phyloP scores from a whole-genome alignment of 106 monocot genomes.

The Chionographis japonica region DNA sequence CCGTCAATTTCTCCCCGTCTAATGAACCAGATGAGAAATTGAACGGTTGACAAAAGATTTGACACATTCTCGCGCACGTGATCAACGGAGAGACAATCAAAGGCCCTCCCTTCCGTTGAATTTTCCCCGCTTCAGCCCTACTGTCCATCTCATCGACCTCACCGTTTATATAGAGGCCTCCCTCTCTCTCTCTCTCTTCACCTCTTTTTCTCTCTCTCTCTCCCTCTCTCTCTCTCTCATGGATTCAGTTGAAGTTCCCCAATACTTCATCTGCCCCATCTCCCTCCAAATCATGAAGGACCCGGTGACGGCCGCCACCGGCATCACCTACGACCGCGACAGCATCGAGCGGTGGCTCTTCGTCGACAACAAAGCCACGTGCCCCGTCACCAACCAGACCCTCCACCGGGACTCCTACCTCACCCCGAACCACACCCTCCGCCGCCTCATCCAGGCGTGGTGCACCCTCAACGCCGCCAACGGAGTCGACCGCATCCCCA shows the following conservation, averaged over 20 bases:
- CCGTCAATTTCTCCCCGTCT: too few species aligned
- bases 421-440: conserved; percentile 58
- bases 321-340: conserved; percentile 67
- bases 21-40: too few species aligned
- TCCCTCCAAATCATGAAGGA: conserved; percentile 66
- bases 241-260: conserved; percentile 39
- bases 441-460: conserved; percentile 60
- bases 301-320: conserved; percentile 49
- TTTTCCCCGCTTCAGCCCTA: too few species aligned
- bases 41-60: too few species aligned
- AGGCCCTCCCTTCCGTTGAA: too few species aligned
- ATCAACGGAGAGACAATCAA: too few species aligned
- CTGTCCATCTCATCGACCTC: too few species aligned
- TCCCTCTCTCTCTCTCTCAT: not conserved
- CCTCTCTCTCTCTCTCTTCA: too few species aligned
- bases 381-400: conserved; percentile 52
- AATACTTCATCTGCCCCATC: conserved; percentile 57
- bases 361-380: conserved; percentile 11
- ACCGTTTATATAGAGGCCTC: too few species aligned
- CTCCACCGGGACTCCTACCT: conserved; percentile 26
- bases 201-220: too few species aligned
- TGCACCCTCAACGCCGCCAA: conserved; percentile 28
- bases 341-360: conserved; percentile 59
- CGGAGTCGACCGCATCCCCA: conserved; percentile 36
- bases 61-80: too few species aligned